Evolutionary conservation across 441 rosid species (phyloP).

Genomic region (Croton laevigatus): DNA sequence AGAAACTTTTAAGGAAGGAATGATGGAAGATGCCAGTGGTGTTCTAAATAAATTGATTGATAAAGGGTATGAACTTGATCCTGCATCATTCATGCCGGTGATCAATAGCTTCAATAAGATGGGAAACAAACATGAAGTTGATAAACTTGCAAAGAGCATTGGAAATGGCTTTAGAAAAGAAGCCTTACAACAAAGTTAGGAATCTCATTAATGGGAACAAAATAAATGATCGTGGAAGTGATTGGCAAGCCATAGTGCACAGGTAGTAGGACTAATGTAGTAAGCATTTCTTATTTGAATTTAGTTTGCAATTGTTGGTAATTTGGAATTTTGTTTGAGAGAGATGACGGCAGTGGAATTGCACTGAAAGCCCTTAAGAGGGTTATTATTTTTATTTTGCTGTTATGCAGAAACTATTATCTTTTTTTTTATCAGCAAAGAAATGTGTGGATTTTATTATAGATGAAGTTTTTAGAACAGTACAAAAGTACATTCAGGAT

Average conservation of each 20-base stretch:
- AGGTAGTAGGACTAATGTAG: constrained; percentile 40
- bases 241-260: constrained; percentile 64
- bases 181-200: constrained; percentile 33
- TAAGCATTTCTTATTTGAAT: not conserved
- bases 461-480: no score
- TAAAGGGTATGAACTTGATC: constrained; percentile 68
- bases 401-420: no score
- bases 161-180: constrained; percentile 66
- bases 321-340: constrained; percentile 34
- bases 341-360: constrained; percentile 94
- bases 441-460: no score
- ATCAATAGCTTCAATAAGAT: constrained; percentile 67
- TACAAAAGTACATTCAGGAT: no score
- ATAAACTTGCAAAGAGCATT: constrained; percentile 72
- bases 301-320: constrained; percentile 2
- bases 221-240: constrained; percentile 40
- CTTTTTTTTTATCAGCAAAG: no score
- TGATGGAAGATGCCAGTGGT: constrained; percentile 58
- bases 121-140: constrained; percentile 71
- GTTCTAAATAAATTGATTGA: constrained; percentile 64
- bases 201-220: constrained; percentile 29
- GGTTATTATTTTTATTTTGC: no score
- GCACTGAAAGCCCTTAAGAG: constrained; percentile 68
- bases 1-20: constrained; percentile 59
- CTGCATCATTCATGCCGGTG: constrained; percentile 87